A percentile compares a stretch with the other conserved stretches of the same genome.
These are phyloP conservation scores for Colletotrichum viniferum DNA, from an alignment of 2,329 filamentous ascomycete genomes.

Conservation along the genomic window DNA sequence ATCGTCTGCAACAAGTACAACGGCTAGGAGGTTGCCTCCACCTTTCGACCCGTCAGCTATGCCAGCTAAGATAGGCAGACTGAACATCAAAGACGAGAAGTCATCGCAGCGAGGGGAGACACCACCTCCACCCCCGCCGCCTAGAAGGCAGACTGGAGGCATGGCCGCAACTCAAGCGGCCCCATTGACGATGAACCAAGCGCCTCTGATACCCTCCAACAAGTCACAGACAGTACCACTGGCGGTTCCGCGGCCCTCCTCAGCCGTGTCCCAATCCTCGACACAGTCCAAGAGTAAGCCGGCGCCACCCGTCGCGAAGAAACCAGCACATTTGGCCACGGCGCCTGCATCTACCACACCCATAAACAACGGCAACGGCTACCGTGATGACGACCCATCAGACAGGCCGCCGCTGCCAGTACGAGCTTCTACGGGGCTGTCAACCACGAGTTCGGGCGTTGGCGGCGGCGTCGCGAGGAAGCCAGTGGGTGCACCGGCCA, in stretches of 20 bases:
- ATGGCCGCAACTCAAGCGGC: not conserved
- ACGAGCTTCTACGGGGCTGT: conserved; percentile 18
- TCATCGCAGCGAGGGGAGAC: conserved; percentile 33
- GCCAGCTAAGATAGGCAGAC: conserved; percentile 49
- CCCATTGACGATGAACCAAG: conserved; percentile 2
- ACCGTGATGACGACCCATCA: conserved; percentile 22
- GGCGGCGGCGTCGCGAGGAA: not conserved
- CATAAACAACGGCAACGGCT: conserved; percentile 21
- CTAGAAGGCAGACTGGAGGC: conserved; percentile 41
- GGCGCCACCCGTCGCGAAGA: conserved; percentile 65
- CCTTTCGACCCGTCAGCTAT: conserved; percentile 52
- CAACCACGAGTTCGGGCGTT: not conserved
- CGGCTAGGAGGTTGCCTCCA: conserved; percentile 56
- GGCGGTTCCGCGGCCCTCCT: conserved; percentile 34
- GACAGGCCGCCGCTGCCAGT: conserved; percentile 22
- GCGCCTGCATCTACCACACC: conserved; percentile 31
- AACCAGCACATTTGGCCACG: conserved; percentile 60
- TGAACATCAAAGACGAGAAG: conserved; percentile 47
- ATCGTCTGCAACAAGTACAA: conserved; percentile 48
- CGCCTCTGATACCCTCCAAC: conserved; percentile 13
- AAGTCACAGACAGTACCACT: conserved; percentile 25
- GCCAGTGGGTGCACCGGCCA: conserved; percentile 3
- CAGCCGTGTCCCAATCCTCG: conserved; percentile 35
- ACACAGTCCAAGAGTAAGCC: conserved; percentile 39
- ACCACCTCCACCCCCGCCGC: conserved; percentile 51